A percentile compares a stretch with the other conserved stretches of the same genome.
Evolutionary conservation across 2,329 filamentous ascomycete species (phyloP).

Genomic region (Acarospora socialis): DNA sequence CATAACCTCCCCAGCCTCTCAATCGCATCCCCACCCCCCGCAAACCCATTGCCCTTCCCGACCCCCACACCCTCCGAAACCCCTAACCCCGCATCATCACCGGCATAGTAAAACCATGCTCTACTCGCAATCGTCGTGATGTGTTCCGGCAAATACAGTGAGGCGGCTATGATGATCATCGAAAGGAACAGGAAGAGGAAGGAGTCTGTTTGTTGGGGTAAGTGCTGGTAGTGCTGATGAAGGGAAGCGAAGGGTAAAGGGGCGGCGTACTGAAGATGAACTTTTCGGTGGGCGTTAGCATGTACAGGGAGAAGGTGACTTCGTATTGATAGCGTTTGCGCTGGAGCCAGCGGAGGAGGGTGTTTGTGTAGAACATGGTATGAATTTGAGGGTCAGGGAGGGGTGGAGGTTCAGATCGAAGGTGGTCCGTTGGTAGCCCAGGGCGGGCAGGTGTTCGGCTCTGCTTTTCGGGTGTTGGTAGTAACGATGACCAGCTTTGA

Average conservation of each 20-base stretch:
- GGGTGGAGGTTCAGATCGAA: neutral
- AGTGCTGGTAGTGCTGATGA: slow-evolving; percentile 5
- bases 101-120: slow-evolving; percentile 88
- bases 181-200: slow-evolving; percentile 80
- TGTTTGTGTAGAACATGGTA: slow-evolving; percentile 32
- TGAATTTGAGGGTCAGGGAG: neutral
- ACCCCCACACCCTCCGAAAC: too few species aligned
- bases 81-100: slow-evolving; percentile 53
- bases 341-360: slow-evolving; percentile 69
- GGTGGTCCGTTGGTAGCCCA: slow-evolving; percentile 2
- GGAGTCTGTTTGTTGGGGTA: slow-evolving; percentile 46
- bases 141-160: slow-evolving; percentile 89
- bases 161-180: slow-evolving; percentile 71
- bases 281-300: slow-evolving; percentile 92
- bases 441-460: too few species aligned
- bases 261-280: slow-evolving; percentile 77
- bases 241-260: slow-evolving; percentile 2
- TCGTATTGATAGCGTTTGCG: slow-evolving; percentile 98
- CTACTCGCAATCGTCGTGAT: slow-evolving; percentile 67
- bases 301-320: slow-evolving; percentile 91
- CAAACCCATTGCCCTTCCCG: too few species aligned
- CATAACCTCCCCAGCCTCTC: too few species aligned
- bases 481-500: too few species aligned
- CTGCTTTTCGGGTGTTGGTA: too few species aligned
- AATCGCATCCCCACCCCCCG: too few species aligned